Conservation (phyloP, 345 rosid genomes). For the Lepidium sativum region DNA sequence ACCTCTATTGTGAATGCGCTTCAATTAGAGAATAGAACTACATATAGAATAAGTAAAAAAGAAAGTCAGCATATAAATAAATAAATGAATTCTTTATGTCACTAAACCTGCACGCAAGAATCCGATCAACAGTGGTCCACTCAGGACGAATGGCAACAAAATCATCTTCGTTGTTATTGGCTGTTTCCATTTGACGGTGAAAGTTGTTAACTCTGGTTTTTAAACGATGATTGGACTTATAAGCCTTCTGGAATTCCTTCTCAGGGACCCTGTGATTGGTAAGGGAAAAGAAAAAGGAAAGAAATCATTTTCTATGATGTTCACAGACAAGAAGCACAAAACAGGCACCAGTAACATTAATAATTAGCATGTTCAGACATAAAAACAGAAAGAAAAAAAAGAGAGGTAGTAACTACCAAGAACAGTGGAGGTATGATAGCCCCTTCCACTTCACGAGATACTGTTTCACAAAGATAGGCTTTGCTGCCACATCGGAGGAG, state of each 20-base stretch:
- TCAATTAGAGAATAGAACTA: neutral
- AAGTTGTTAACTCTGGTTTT: constrained; percentile 88
- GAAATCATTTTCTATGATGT: neutral
- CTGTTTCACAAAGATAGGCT: constrained; percentile 81
- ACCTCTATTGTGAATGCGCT: neutral
- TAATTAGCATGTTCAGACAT: neutral
- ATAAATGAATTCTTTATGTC: neutral
- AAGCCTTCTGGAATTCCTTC: constrained; percentile 85
- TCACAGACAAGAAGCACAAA: neutral
- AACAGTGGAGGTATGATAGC: constrained; percentile 89
- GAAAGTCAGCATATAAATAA: neutral
- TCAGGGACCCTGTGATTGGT: constrained; percentile 69
- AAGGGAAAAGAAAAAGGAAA: neutral
- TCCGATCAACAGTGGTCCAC: constrained; percentile 98
- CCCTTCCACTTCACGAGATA: constrained; percentile 99
- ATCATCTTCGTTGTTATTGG: constrained; percentile 72
- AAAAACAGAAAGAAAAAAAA: neutral
- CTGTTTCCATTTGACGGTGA: constrained; percentile 61
- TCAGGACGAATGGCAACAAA: constrained; percentile 88
- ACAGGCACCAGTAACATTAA: neutral
- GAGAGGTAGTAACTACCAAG: constrained; percentile 48
- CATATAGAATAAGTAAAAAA: neutral
- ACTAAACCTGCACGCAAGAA: constrained; percentile 81
- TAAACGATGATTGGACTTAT: constrained; percentile 84
- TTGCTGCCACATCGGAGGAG: constrained; percentile 52